Base-by-base conservation (phyloP, 768 basidiomycete species). In the Trametes elegans region DNA sequence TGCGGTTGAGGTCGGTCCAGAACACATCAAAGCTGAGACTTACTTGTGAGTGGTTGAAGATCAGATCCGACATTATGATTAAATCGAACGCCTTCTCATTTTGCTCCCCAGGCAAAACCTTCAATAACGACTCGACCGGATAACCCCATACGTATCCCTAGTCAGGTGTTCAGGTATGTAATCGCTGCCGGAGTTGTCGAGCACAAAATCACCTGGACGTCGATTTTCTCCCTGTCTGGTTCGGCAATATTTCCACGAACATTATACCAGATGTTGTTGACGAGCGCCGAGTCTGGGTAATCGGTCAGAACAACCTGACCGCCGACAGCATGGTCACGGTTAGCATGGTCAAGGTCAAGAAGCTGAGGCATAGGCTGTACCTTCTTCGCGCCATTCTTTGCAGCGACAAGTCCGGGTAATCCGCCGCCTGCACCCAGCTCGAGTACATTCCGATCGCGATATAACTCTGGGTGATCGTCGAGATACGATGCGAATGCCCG, bases 351-450 rank as follows among this genome's bases (percentile, higher is more conserved):
- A n/a, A n/a, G n/a, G n/a, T n/a, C n/a, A n/a, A n/a, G n/a, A n/a
- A n/a, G n/a, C n/a, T n/a, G n/a, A n/a, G n/a, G n/a, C n/a, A 31
- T 45, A 13, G 43, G 10, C 6, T 32, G 11, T 18, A 90, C 93
- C 65, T 80, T 81, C 35, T 68, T 64, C 0, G 93, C 93, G 0
- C 86, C 88, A 54, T 84, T 85, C 35, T 85, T 79, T 0, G 79
- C 82, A 0, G 86, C 75, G 2, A 95, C 80, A 7, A 99, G 76
- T 3, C 89, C 84, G 0, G 97, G 97, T 6, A 98, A 74, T 2
- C 86, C 96, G 1, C 92, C 95, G 0, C 94, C 97, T 0, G 97
- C 97, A 0, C 97, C 97, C 0, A 98, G 81, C 68, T 99, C 97
- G 1, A 98, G 75, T 0, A 98, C 83, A 23, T 63, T 69, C 7